phyloP scores from a whole-genome alignment of 768 basidiomycete genomes.

The Pilatotrama ljubarskyi region DNA sequence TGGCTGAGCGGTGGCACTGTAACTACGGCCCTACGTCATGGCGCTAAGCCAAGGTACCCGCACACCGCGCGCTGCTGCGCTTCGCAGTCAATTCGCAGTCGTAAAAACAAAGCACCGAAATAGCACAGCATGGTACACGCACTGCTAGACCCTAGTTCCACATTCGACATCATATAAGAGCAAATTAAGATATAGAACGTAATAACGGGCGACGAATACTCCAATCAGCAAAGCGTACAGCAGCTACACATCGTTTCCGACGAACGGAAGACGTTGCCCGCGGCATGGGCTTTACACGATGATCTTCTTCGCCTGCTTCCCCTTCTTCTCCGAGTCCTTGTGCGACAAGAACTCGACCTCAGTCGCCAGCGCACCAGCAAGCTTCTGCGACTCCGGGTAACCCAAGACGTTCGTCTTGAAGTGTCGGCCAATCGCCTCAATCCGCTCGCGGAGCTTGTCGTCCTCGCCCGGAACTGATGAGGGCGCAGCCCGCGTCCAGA shows the following conservation, averaged over 20 bases:
- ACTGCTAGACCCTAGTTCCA: too few species aligned
- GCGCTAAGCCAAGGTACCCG: background rate
- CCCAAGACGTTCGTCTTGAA: slow-evolving; percentile 93
- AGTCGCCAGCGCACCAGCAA: slow-evolving; percentile 85
- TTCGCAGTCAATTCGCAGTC: too few species aligned
- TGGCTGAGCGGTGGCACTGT: slow-evolving; percentile 17
- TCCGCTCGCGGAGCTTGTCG: slow-evolving; percentile 69
- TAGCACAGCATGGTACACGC: background rate
- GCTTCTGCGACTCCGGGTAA: slow-evolving; percentile 67
- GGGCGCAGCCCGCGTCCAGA: slow-evolving; percentile 94
- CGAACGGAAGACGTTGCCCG: slow-evolving; percentile 16
- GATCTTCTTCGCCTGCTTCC: slow-evolving; percentile 79
- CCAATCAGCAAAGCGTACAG: slow-evolving; percentile 27
- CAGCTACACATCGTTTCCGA: slow-evolving; percentile 13
- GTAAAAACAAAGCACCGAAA: too few species aligned
- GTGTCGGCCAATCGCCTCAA: slow-evolving; percentile 81
- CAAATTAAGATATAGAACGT: slow-evolving; percentile 18
- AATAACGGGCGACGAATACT: slow-evolving; percentile 11
- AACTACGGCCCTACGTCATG: slow-evolving; percentile 28
- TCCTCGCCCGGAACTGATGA: slow-evolving; percentile 41
- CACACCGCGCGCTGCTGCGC: background rate
- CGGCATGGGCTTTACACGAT: slow-evolving; percentile 45
- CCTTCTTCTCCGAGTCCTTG: slow-evolving; percentile 95
- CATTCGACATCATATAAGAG: background rate
- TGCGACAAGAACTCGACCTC: slow-evolving; percentile 95